These are phyloP conservation scores for Cladosporium phlei DNA, from an alignment of 2,329 filamentous ascomycete species.

Conservation along the genomic window DNA sequence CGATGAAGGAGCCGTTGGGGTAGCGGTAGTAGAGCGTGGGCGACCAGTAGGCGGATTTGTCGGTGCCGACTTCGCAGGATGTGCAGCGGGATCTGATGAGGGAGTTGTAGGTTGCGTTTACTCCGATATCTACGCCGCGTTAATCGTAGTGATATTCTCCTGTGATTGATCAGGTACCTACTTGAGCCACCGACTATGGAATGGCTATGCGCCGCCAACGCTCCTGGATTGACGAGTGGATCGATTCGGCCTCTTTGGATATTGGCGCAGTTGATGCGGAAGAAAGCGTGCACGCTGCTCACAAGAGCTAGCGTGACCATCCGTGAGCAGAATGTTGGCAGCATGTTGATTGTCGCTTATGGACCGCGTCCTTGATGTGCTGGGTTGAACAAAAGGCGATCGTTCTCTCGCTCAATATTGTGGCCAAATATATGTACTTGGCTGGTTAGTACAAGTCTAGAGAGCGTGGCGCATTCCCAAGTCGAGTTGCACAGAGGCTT, in stretches of 20 bases:
- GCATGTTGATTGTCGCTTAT: conserved; percentile 8
- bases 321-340: conserved; percentile 2
- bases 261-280: conserved; percentile 32
- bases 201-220: conserved; percentile 31
- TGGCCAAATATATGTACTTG: background rate
- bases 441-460: background rate
- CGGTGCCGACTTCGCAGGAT: conserved; percentile 31
- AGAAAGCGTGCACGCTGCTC: conserved; percentile 30
- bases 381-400: background rate
- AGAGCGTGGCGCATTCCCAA: background rate
- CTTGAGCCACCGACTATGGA: conserved; percentile 32
- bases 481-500: too few species aligned
- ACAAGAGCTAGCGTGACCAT: background rate
- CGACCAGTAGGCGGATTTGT: conserved; percentile 37
- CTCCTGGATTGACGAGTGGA: conserved; percentile 32
- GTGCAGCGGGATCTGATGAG: conserved; percentile 55
- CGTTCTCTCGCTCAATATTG: background rate
- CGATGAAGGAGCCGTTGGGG: conserved; percentile 31
- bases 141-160: background rate
- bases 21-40: conserved; percentile 34
- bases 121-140: conserved; percentile 49
- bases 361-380: background rate
- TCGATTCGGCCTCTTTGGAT: conserved; percentile 35
- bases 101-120: conserved; percentile 56
- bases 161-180: conserved; percentile 15